Evolutionary conservation across 2,329 filamentous ascomycete genomes (phyloP), one percentile per base, ranked within the genome.

Genomic region (Microsporum canis): DNA sequence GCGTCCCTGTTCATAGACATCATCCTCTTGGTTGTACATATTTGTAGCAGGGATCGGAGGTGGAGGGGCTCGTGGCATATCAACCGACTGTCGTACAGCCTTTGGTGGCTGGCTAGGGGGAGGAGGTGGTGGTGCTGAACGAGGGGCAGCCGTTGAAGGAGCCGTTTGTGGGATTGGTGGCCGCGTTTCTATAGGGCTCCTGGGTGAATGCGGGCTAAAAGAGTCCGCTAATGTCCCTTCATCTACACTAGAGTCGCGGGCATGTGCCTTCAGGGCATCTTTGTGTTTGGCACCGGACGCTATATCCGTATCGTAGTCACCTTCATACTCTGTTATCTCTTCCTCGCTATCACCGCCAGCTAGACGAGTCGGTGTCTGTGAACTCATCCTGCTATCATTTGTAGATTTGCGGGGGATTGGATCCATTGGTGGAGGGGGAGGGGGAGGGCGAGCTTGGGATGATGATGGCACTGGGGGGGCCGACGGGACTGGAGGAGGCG

Each of bases 261-360:
- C 83, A 72, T 95, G 90, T 6, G 89, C 78, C 72, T 92, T 95
- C 63, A 97, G 75, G 0, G 92, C 91, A 75, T 96, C 92, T 74
- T 95, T 96, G 73, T 96, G 90, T 61, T 88, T 89, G n/a, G 84
- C 90, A 7, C 89, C 87, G n/a, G 91, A 89, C 1, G 88, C 91
- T 70, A 97, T 97, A 71, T 97, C 94, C 5, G 94, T 97, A 68
- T 97, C 94, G 71, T 97, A 97, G 70, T 97, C 94, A 5, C 92
- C 94, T 71, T 99, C 94, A 70, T 97, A 97, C 70, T 96, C 92
- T 0, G 90, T 95, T 38, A 90, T 82, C 69, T 95, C 91, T 62
- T 88, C 89, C 62, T 88, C 87, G 31, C 84, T 86, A 12, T 87
- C 86, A 45, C 81, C 76, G 76, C 81, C 63, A 77, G 77, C 61